phyloP scores from a whole-genome alignment of 345 rosid genomes.

The Citrus australasica region DNA sequence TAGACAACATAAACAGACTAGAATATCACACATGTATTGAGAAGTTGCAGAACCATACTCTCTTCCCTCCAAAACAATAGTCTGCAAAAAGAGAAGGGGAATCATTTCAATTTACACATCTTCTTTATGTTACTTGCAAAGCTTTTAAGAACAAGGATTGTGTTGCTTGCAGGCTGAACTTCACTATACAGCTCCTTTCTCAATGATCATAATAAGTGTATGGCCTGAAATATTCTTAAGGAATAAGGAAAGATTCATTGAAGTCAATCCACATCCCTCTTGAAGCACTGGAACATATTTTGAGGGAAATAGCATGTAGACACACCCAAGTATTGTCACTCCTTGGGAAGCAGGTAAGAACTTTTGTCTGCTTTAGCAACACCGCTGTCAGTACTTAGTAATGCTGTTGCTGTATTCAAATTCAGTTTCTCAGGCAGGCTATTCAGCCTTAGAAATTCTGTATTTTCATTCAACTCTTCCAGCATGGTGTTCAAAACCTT shows the following conservation, averaged over 20 bases:
- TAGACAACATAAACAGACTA: not conserved
- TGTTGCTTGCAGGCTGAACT: not conserved
- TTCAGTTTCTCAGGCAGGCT: conserved; percentile 17
- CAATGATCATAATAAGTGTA: not conserved
- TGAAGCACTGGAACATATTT: conserved; percentile 27
- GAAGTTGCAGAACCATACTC: not conserved
- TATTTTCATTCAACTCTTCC: conserved; percentile 14
- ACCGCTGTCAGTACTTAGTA: conserved; percentile 4
- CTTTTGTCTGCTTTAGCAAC: conserved; percentile 8
- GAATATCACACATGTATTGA: not conserved
- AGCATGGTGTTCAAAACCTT: conserved; percentile 14
- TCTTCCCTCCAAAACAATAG: not conserved
- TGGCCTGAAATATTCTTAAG: not conserved
- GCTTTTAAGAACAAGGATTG: not conserved
- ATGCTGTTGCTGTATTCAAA: conserved; percentile 8
- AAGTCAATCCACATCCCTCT: conserved; percentile 41
- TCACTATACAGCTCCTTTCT: not conserved
- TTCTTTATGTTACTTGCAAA: conserved; percentile 9
- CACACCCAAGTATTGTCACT: not conserved
- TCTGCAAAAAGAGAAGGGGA: not conserved
- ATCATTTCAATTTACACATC: not conserved
- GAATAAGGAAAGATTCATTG: not conserved
- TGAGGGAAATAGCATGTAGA: not conserved
- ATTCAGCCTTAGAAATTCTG: conserved; percentile 15
- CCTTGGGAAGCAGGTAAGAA: conserved; percentile 10